phyloP scores from a whole-genome alignment of 192 early-diverging fungal genomes.

The Chytriomyces sp. region DNA sequence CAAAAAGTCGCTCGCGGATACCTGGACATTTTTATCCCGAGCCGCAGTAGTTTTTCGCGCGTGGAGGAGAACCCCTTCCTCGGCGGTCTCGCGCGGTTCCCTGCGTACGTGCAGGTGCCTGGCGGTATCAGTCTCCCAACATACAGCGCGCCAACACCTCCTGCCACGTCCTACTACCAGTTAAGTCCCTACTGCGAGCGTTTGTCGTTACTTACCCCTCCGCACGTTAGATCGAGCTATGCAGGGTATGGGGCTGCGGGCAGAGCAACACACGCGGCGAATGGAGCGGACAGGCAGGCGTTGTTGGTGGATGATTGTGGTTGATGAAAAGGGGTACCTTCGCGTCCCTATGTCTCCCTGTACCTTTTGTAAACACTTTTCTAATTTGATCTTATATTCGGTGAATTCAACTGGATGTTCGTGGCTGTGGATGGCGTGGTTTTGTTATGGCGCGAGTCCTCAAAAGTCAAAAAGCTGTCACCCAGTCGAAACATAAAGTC shows the following conservation, averaged over 20 bases:
- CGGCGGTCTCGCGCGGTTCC: neutral
- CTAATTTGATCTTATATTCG: no score
- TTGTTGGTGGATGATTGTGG: no score
- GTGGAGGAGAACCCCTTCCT: slow-evolving; percentile 5
- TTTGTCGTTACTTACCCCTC: neutral
- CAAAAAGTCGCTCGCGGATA: neutral
- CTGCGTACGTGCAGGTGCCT: slow-evolving; percentile 15
- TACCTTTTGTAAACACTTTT: no score
- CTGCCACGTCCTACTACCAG: slow-evolving; percentile 14
- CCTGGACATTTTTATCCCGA: slow-evolving; percentile 7
- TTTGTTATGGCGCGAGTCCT: no score
- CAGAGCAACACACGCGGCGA: no score
- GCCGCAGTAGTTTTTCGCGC: slow-evolving; percentile 6
- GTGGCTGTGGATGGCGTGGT: no score
- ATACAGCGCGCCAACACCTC: neutral
- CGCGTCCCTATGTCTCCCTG: no score
- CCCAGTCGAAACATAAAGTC: slow-evolving; percentile 15
- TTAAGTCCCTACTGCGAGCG: neutral
- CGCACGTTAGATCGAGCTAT: neutral
- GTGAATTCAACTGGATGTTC: no score
- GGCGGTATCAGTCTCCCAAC: slow-evolving; percentile 11
- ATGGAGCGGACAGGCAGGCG: no score
- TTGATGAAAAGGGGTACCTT: no score
- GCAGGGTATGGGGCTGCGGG: slow-evolving; percentile 20
- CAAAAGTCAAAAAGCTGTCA: no score